phyloP scores from a whole-genome alignment of 1,284 basidiomycete genomes.

The Amylostereum areolatum region DNA sequence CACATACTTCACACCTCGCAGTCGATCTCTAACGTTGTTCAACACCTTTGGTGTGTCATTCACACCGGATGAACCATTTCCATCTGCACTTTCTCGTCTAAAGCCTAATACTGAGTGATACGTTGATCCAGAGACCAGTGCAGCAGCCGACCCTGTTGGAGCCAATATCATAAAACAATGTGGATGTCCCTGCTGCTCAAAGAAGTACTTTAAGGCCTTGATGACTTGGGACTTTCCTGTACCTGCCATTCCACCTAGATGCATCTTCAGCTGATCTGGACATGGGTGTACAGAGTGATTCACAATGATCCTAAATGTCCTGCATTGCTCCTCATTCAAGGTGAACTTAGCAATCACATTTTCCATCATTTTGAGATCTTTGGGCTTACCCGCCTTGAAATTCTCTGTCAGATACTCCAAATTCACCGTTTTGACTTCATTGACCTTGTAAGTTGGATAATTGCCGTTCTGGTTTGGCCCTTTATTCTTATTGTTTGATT shows the following conservation, averaged over 20 bases:
- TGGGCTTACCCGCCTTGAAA: not conserved
- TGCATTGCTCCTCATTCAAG: constrained; percentile 25
- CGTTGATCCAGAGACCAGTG: constrained; percentile 29
- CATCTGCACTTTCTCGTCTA: not conserved
- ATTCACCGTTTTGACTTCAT: not conserved
- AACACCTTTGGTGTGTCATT: not conserved
- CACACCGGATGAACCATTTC: not conserved
- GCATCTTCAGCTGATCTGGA: constrained; percentile 24
- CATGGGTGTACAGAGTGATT: constrained; percentile 18
- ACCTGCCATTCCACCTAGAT: constrained; percentile 31
- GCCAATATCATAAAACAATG: constrained; percentile 25
- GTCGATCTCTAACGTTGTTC: constrained; percentile 11
- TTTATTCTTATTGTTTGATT: no score
- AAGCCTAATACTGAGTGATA: constrained; percentile 31
- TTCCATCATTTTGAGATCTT: not conserved
- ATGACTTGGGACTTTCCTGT: constrained; percentile 39
- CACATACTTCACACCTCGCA: constrained; percentile 25
- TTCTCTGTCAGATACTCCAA: not conserved
- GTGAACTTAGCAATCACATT: constrained; percentile 2
- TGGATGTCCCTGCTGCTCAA: constrained; percentile 17
- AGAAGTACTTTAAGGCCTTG: constrained; percentile 26
- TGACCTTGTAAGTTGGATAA: no score
- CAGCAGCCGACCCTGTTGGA: constrained; percentile 32
- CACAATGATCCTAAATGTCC: constrained; percentile 27
- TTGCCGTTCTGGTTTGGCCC: no score